Evolutionary conservation across 164 flowering plant species (phyloP).

Genomic region (Litsea cubeba): DNA sequence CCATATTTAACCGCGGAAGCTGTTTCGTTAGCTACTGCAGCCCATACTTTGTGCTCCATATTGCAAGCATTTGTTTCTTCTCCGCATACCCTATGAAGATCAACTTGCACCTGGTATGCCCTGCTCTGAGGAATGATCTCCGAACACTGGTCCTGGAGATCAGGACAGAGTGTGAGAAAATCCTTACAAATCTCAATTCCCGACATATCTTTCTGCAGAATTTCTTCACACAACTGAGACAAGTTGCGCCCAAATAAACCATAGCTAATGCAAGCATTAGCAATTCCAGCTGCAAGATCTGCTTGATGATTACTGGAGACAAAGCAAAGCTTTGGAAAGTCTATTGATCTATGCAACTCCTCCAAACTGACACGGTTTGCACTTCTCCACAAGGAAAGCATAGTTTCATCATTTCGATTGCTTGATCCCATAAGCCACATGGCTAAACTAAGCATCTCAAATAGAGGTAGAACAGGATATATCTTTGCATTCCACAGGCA

Average conservation of each 20-base stretch:
- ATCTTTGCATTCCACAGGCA: constrained; percentile 96
- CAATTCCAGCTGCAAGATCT: constrained; percentile 86
- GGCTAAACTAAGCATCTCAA: constrained; percentile 69
- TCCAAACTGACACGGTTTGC: constrained; percentile 78
- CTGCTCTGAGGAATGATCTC: constrained; percentile 82
- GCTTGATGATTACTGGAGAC: constrained; percentile 85
- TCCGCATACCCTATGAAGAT: constrained; percentile 77
- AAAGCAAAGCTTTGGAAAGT: constrained; percentile 68
- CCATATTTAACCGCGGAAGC: constrained; percentile 89
- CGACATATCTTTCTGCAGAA: constrained; percentile 62
- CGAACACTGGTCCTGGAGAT: constrained; percentile 49
- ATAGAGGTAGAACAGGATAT: constrained; percentile 59
- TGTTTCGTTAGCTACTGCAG: constrained; percentile 93
- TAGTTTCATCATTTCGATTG: constrained; percentile 20
- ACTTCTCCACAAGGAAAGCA: constrained; percentile 57
- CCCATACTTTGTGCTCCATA: constrained; percentile 76
- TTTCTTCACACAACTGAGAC: constrained; percentile 79
- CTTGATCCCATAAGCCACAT: constrained; percentile 84
- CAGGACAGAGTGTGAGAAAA: constrained; percentile 56
- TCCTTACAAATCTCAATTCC: constrained; percentile 68
- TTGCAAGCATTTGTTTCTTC: constrained; percentile 43
- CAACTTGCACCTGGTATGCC: constrained; percentile 85
- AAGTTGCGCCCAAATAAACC: constrained; percentile 89
- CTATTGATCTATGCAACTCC: constrained; percentile 87
- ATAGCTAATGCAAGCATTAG: constrained; percentile 76